Base-by-base conservation (phyloP, 306 rosid genomes). In the Casuarina glauca region DNA sequence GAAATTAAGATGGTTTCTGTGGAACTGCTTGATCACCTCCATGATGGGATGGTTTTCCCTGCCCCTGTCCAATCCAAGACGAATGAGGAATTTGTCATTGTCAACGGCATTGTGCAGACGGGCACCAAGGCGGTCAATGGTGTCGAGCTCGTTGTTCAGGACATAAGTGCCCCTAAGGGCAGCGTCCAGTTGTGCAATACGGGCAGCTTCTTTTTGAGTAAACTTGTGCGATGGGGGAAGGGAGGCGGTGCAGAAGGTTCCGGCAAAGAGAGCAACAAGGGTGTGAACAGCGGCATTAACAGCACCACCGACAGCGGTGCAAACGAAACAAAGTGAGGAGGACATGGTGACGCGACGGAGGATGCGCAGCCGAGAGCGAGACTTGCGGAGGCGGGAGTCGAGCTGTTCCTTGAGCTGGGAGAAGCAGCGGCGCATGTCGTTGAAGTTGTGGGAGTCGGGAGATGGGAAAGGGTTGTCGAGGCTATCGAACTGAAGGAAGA, bases 11-110 rank as follows among this genome's bases (percentile, higher is more conserved):
- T 69, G 80, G 70, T 70, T 82, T 83, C 80, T 84, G 38, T 79
- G 75, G 9, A 91, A 86, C 82, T 82, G 88, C 74, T 87, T 91
- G 44, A 91, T 73, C 70, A 91, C 97, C 78, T 79, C 85, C 74
- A 90, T 91, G 9, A 90, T 83, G 13, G 88, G 82, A 68, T 87
- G 90, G 74, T 78, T 79, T 35, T 87, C 92, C 50, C 76, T 82
- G 2, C 87, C 91, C 69, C 87, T 74, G 55, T 82, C 84, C 85
- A 93, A 73, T 38, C 87, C 96, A 13, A 87, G 46, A 52, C 78
- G 78, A 53, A 93, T 77, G 0, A 42, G 72, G 54, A 12, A 54
- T 83, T 81, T 90, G 77, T 91, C 93, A 0, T 80, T 84, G 74
- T 90, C 93, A 3, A 93, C 85, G 0, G 79, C 85, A 2, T 76